Evolutionary conservation across 164 flowering plant species (phyloP).

Genomic region (Stephania cephalantha): DNA sequence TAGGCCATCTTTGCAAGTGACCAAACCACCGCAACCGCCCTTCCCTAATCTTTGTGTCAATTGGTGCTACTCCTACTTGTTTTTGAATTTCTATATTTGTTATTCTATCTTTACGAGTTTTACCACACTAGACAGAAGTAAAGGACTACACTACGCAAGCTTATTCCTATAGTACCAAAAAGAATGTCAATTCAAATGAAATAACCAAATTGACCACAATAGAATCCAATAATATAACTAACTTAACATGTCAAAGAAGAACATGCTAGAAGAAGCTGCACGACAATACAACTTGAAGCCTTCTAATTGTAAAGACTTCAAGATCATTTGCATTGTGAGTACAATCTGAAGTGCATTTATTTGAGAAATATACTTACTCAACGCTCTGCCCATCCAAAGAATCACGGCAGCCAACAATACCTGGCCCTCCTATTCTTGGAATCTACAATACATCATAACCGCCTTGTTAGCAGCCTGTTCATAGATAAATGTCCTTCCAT

Average conservation of each 20-base stretch:
- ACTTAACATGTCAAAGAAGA: background rate
- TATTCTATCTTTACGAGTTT: too few species aligned
- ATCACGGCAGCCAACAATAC: constrained; percentile 67
- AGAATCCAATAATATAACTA: background rate
- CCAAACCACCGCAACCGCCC: too few species aligned
- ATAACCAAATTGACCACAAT: background rate
- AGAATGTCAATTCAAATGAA: background rate
- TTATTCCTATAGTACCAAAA: background rate
- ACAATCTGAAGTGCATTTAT: background rate
- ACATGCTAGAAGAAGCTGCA: background rate
- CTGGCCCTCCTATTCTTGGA: constrained; percentile 89
- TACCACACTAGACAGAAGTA: too few species aligned
- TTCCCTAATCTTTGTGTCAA: too few species aligned
- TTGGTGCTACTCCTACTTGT: too few species aligned
- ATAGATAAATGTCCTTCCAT: background rate
- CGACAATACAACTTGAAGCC: background rate
- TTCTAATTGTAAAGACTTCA: background rate
- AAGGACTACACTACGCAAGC: background rate
- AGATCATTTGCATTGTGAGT: background rate
- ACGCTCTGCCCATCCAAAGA: constrained; percentile 49
- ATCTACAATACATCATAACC: constrained; percentile 30
- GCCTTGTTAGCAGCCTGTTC: constrained; percentile 14
- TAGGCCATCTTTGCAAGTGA: too few species aligned
- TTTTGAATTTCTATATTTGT: too few species aligned
- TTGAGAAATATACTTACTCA: constrained; percentile 52